Base-by-base conservation (phyloP, 2,329 filamentous ascomycete species). In the Ascochyta viciae-villosae region DNA sequence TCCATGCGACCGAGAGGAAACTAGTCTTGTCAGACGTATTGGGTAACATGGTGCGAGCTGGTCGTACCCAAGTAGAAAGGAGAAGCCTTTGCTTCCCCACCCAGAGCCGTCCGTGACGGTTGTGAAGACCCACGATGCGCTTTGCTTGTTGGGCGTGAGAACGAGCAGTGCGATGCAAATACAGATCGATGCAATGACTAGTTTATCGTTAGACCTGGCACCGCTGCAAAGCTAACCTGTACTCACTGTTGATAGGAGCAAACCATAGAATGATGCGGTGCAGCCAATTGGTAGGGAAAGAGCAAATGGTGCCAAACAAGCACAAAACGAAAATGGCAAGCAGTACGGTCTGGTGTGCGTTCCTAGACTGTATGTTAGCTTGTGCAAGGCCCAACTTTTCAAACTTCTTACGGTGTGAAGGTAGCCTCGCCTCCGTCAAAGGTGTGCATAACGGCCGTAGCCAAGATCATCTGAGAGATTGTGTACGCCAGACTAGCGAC, bases 251-350 rank as follows among this genome's bases (percentile, higher is more conserved):
- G 61, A 88, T 87, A 1, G 86, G 86, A 8, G 86, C 86, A 68
- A 88, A 88, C 85, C 85, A 88, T 9, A 85, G 72, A 42, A 88
- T 80, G 42, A 87, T 84, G 44, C 80, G 78, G 66, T 88, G 85
- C 12, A 88, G 76, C 49, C 78, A 82, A 63, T 81, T 83, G 0
- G 86, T 88, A 0, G 84, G 85, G 42, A 88, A 76, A 0, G 86
- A 88, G 72, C 85, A 87, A n/a, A 88, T 83, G 9, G 82, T 73
- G 2, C 84, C 86, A 73, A 84, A 83, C 38, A 82, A 61, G 50
- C 82, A 80, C 2, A 89, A 75, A 16, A 87, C 73, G 12, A 78
- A 74, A 49, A 88, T 83, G 0, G 85, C 80, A 9, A 88, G 74
- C 6, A 86, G 68, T 0, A 88, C 85, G 0, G 84, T 88, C 50